Percentiles rank a stretch among this genome's conserved stretches.
These are phyloP conservation scores for Galerina sulciceps DNA, from an alignment of 768 basidiomycete genomes.

Conservation along the genomic window DNA sequence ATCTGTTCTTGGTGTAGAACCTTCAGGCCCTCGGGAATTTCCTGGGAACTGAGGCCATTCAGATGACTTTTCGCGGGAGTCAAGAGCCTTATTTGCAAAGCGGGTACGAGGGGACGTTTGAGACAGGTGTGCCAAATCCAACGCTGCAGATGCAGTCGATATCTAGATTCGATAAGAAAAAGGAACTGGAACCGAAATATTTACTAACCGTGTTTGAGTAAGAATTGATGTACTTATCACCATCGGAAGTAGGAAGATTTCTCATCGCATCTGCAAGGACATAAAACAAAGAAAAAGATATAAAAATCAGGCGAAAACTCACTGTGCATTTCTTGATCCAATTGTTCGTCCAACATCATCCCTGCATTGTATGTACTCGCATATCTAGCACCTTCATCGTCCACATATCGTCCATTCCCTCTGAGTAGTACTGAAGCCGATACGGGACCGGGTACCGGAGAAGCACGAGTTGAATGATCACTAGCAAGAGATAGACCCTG, in stretches of 20 bases:
- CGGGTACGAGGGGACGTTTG: slow-evolving; percentile 76
- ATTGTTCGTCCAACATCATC: slow-evolving; percentile 91
- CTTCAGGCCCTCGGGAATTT: slow-evolving; percentile 64
- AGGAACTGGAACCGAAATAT: slow-evolving; percentile 4
- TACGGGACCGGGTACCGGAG: slow-evolving; percentile 56
- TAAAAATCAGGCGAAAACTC: slow-evolving; percentile 32
- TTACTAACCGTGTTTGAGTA: slow-evolving; percentile 64
- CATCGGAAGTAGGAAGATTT: slow-evolving; percentile 84
- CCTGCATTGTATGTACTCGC: slow-evolving; percentile 77
- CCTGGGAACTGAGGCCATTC: slow-evolving; percentile 94
- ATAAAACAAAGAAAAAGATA: slow-evolving; percentile 9
- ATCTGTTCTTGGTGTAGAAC: slow-evolving; percentile 55
- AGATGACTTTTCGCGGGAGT: slow-evolving; percentile 73
- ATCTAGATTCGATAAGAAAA: slow-evolving; percentile 46
- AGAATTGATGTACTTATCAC: slow-evolving; percentile 78
- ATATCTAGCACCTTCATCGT: slow-evolving; percentile 63
- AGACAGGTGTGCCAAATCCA: slow-evolving; percentile 90
- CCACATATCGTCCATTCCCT: slow-evolving; percentile 53
- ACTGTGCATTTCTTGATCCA: slow-evolving; percentile 96
- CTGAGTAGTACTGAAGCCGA: slow-evolving; percentile 59
- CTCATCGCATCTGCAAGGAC: slow-evolving; percentile 76
- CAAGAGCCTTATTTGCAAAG: slow-evolving; percentile 55
- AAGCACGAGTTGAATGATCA: slow-evolving; percentile 59
- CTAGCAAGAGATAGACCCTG: slow-evolving; percentile 72
- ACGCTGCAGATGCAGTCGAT: slow-evolving; percentile 87